These are phyloP conservation scores for Allium sativum DNA, from an alignment of 106 monocot genomes.

Conservation along the genomic window DNA sequence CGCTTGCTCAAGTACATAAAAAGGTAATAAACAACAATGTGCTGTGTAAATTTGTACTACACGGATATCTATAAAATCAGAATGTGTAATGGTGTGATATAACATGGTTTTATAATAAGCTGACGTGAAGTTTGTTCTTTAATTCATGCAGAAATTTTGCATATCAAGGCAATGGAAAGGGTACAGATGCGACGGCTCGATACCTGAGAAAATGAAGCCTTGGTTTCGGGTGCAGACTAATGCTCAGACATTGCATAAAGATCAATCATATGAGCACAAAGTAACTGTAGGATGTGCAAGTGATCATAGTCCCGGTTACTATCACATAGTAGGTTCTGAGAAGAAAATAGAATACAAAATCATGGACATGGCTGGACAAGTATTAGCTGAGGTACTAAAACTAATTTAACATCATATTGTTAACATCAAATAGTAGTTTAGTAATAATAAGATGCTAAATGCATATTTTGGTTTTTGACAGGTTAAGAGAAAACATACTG, in stretches of 20 bases:
- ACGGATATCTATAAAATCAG: no score
- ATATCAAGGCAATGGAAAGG: constrained; percentile 3
- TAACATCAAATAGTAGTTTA: no score
- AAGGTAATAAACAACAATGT: not conserved
- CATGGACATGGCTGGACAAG: constrained; percentile 16
- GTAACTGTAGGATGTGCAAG: constrained; percentile 3
- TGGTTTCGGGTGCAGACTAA: constrained; percentile 30
- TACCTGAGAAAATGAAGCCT: constrained; percentile 2
- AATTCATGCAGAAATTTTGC: constrained; percentile 2
- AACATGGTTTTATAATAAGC: not conserved
- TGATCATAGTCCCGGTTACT: not conserved
- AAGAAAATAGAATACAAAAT: constrained; percentile 18
- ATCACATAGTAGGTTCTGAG: constrained; percentile 8
- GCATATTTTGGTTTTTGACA: constrained; percentile 1
- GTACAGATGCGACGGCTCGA: constrained; percentile 1
- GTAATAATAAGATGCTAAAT: not conserved
- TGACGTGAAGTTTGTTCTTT: not conserved
- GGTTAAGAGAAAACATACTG: constrained; percentile 40
- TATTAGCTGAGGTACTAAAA: constrained; percentile 13
- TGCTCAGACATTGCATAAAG: constrained; percentile 5
- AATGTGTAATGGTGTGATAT: no score
- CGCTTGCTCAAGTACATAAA: constrained; percentile 1
- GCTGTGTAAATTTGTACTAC: no score
- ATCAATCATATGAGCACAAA: not conserved
- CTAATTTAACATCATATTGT: no score